Base-by-base conservation (phyloP, 73 alveolate species). In the Blepharisma stoltei region DNA sequence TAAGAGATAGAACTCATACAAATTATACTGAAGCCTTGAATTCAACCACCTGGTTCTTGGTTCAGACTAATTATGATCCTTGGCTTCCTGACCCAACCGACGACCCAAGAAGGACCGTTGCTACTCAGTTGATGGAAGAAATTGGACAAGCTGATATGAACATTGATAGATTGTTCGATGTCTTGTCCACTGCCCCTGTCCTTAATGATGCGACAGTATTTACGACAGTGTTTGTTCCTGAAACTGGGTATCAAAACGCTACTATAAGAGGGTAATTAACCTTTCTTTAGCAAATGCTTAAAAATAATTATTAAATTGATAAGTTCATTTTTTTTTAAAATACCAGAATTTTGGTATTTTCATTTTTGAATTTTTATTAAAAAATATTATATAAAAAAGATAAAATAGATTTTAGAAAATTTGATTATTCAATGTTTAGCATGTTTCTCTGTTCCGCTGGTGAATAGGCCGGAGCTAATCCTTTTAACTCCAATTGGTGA, bases 11-110 rank as follows among this genome's bases (percentile, higher is more conserved):
- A 21, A 5, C 52, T 23, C 77, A 78, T 11, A 52, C 75, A 73
- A 6, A 1, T 14, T 11, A 37, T 7, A 7, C 32, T 14, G 69
- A 32, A 4, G 0, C 37, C 32, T 14, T 32, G 25, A 69, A 69
- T 21, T 66, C 11, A 32, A 41, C 65, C 41, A 60, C 14, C 5
- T 69, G 79, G 79, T 69, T 14, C 69, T n/a, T 69, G 9, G 79
- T 69, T 44, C 79, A 69, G 43, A 25, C 70, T 21, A 69, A 69
- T 21, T 38, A n/a, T 32, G 79, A 69, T 21, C 70, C n/a, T 21
- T 69, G 79, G 79, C 37, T 25, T 60, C 5, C 38, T 14, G 79
- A 69, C 69, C 55, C 79, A 69, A 32, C 41, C 41, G 41, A 32
- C 41, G 55, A 69, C 69, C 27, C 27, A 7, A 21, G 79, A 69